Evolutionary conservation across 805 yeast species (phyloP), one percentile per base, ranked within the genome.

Genomic region (Suhomyces xylopsoci): DNA sequence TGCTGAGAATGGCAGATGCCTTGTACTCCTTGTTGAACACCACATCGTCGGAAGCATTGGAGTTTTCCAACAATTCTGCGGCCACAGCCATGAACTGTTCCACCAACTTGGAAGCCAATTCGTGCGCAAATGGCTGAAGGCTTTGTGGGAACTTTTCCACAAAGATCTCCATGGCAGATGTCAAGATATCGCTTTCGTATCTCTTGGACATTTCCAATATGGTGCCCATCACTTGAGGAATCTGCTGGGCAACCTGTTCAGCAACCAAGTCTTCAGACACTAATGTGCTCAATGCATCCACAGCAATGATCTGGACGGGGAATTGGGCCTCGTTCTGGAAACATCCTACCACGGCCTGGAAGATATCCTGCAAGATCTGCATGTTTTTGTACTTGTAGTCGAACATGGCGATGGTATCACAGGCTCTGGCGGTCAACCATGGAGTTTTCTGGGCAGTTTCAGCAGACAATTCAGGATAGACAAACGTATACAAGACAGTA

Each of bases 81-180:
- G 92, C 87, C 25, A 90, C 66, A 57, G 80, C 77, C 62, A 88
- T 59, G 69, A 92, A 90, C 64, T 93, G 97, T 48, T 83, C 82
- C 14, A 85, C 85, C 60, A 87, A 71, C 63, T 84, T 81, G 3
- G 65, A 64, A 26, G 87, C 81, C 70, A 63, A 73, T 58, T 76
- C 74, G 49, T 64, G 64, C 38, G 96, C 93, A 67, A 89, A 93
- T 15, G 99, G 98, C 51, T 70, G 78, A 55, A 76, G 68, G 57
- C 72, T 71, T 26, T 65, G 60, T 3, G 80, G 73, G 55, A 76
- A 76, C 52, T 67, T 73, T 54, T 73, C 76, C 19, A 76, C 80
- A 56, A 76, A 74, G 3, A 71, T 69, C 47, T 76, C 80, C 80
- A 76, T 76, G 6, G 75, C 77, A 28, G 67, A 67, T 15, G 79